phyloP scores from a whole-genome alignment of 2,329 filamentous ascomycete species.

The Colletotrichum tropicicola region DNA sequence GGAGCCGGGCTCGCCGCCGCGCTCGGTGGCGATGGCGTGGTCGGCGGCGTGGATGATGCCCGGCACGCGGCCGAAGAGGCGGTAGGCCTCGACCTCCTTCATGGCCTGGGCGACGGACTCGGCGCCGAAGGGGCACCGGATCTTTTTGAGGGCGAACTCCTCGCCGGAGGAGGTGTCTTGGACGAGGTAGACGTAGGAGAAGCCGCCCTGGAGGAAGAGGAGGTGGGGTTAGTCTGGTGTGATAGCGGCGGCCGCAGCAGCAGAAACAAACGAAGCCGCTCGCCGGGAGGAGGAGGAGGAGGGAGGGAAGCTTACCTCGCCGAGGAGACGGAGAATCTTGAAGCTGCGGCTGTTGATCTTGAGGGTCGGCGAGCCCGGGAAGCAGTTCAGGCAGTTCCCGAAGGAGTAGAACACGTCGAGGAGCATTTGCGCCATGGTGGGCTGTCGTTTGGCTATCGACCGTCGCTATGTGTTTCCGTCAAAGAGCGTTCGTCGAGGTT shows the following conservation, averaged over 20 bases:
- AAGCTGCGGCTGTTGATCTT: conserved; percentile 96
- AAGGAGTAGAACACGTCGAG: conserved; percentile 91
- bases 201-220: conserved; percentile 74
- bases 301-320: conserved; percentile 76
- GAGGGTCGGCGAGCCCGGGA: conserved; percentile 90
- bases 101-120: conserved; percentile 95
- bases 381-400: conserved; percentile 95
- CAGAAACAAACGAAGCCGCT: background rate
- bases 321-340: conserved; percentile 92
- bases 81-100: conserved; percentile 97
- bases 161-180: conserved; percentile 87
- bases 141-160: conserved; percentile 97
- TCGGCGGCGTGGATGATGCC: conserved; percentile 91
- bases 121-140: conserved; percentile 96
- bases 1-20: conserved; percentile 65
- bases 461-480: background rate
- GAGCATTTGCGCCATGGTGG: conserved; percentile 80
- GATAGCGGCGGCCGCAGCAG: background rate
- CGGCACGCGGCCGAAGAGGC: conserved; percentile 81
- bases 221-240: background rate
- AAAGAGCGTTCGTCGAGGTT: background rate
- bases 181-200: conserved; percentile 98
- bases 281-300: background rate
- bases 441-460: background rate
- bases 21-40: conserved; percentile 81